phyloP scores from a whole-genome alignment of 2,329 filamentous ascomycete species.

The Ceratocystis eucalypticola region DNA sequence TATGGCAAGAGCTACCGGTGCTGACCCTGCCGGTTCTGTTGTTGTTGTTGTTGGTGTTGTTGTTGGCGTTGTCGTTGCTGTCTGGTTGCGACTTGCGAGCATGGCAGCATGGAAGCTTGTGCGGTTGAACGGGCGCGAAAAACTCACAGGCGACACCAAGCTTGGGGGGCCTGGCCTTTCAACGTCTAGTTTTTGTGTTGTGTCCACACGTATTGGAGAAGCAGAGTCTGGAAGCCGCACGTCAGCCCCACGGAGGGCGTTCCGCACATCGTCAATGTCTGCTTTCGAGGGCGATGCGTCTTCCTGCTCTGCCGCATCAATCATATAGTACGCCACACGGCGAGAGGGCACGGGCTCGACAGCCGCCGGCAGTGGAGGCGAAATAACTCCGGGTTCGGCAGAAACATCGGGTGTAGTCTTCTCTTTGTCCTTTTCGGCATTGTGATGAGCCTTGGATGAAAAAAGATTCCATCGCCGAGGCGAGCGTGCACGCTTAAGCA shows the following conservation, averaged over 20 bases:
- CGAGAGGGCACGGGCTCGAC: constrained; percentile 36
- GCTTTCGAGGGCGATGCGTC: background rate
- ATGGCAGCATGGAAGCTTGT: constrained; percentile 32
- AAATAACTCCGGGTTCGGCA: constrained; percentile 23
- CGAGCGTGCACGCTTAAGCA: constrained; percentile 41
- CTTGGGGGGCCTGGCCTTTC: background rate
- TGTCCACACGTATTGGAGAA: background rate
- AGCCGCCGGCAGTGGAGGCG: constrained; percentile 33
- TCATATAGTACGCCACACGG: constrained; percentile 45
- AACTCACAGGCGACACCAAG: constrained; percentile 58
- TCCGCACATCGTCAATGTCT: constrained; percentile 12
- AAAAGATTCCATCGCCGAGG: constrained; percentile 53
- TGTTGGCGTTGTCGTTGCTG: constrained; percentile 17
- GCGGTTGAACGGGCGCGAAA: constrained; percentile 67
- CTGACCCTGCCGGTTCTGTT: background rate
- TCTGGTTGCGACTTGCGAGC: constrained; percentile 16
- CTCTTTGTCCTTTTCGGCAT: constrained; percentile 24
- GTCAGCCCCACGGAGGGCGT: constrained; percentile 8
- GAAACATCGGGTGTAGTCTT: background rate
- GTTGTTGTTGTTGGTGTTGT: constrained; percentile 2
- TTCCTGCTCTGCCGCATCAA: constrained; percentile 45
- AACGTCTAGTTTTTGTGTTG: background rate
- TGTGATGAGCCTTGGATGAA: constrained; percentile 34
- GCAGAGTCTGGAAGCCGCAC: constrained; percentile 35
- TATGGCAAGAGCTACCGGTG: background rate